Base-by-base conservation (phyloP, 1,139 yeast species). In the Lodderomyces elongisporus region DNA sequence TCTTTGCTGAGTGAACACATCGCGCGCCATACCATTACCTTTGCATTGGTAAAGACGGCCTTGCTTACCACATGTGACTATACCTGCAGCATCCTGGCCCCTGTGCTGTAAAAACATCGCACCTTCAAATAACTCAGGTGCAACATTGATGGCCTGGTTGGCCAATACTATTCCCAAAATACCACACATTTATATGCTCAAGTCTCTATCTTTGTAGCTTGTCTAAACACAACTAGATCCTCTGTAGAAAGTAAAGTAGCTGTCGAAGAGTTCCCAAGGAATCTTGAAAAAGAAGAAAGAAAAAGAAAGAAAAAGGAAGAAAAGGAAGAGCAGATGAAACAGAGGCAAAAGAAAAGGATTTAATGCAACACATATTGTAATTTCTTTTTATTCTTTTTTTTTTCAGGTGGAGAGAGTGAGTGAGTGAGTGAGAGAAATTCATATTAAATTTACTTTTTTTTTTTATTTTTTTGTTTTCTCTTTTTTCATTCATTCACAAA, bases 31-130 rank as follows among this genome's bases (percentile, higher is more conserved):
- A 44, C 99, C 99, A 58, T 88, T 91, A 47, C 99, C 99, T 63
- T 91, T 91, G 62, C 97, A 91, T 63, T 91, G 97, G 64, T 87
- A 89, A 38, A 93, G 73, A 40, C 98, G 73, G 44, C 98, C 99
- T 44, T 89, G 79, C 33, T 85, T 68, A 33, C 96, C 98, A 60
- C 96, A 88, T 9, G 98, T 93, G 27, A 87, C 93, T 40, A 91
- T 89, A 43, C 99, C 99, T n/a, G 97, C 96, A 9, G 99, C 99
- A 58, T 91, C 99, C 62, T 91, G 99, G 30, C 99, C 99, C 54
- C 99, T 77, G 56, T 91, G 99, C 57, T 91, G 99, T 43, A 91
- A 69, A 56, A 83, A 91, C 68, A 88, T 79, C 43, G 94, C 85
- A 14, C 96, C 96, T 58, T 91, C 98, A 42, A 87, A 80, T 36